These are phyloP conservation scores for Pythium oligandrum DNA, from an alignment of 352 stramenopile species.

Conservation along the genomic window DNA sequence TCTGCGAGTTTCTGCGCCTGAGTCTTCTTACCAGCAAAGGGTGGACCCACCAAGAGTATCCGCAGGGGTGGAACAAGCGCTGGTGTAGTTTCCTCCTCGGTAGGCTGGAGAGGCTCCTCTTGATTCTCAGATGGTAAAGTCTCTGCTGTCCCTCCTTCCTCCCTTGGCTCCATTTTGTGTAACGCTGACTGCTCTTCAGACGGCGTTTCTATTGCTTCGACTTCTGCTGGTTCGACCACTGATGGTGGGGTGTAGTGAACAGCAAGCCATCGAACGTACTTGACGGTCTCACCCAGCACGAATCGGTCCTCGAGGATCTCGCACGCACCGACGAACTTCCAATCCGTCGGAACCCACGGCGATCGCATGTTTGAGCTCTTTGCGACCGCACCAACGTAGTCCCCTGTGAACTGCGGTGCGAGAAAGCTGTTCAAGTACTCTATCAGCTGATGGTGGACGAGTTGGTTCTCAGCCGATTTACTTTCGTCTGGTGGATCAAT, in stretches of 20 bases:
- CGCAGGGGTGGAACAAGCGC: slow-evolving; percentile 18
- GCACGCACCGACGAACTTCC: slow-evolving; percentile 38
- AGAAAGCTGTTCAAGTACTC: slow-evolving; percentile 42
- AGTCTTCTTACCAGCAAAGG: slow-evolving; percentile 57
- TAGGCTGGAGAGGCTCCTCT: too few relatives aligned
- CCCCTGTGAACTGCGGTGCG: slow-evolving; percentile 4
- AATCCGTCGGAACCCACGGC: slow-evolving; percentile 28
- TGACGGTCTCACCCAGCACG: slow-evolving; percentile 53
- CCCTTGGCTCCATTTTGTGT: too few relatives aligned
- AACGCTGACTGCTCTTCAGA: too few relatives aligned
- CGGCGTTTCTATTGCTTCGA: too few relatives aligned
- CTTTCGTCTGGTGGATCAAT: too few relatives aligned
- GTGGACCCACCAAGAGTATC: slow-evolving; percentile 51
- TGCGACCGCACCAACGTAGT: slow-evolving; percentile 19
- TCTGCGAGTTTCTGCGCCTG: slow-evolving; percentile 43
- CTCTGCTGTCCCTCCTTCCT: too few relatives aligned
- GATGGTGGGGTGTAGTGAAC: too few relatives aligned
- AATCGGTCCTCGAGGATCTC: slow-evolving; percentile 43
- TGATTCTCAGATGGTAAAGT: too few relatives aligned
- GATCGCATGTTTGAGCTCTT: slow-evolving; percentile 15
- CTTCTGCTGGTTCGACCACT: too few relatives aligned
- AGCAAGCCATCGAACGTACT: slow-evolving; percentile 50
- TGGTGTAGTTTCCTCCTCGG: not conserved
- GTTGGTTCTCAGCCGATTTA: not conserved
- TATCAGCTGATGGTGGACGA: slow-evolving; percentile 29